Evolutionary conservation across 768 basidiomycete species (phyloP), one percentile per base, ranked within the genome.

Genomic region (Pleurotus tuoliensis): DNA sequence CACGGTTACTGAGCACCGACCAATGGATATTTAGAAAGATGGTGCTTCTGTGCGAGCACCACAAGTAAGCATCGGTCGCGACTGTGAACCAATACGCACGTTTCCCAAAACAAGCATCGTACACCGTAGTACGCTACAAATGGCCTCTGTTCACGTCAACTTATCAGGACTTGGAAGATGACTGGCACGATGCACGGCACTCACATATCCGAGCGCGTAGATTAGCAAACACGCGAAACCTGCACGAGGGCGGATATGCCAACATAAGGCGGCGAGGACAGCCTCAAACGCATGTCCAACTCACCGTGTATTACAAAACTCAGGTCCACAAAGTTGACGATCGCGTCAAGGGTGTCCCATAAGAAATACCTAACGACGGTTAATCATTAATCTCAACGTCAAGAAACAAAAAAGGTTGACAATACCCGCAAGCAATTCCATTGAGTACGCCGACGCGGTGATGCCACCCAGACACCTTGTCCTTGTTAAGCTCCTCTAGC

Each of bases 11-110:
- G 3, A 30, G 20, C 9, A 67, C 75, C 58, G 61, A 92, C 92
- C 92, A 94, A 60, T 94, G 91, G 55, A 90, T 83, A 63, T 96
- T 90, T 59, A 96, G 75, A 71, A 95, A 93, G 57, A 93, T 82
- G 0, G 93, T 95, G 73, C 86, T 89, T 72, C 84, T 86, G 58
- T 15, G 30, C 30, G 30, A 34, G 30, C 9, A 34, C 30, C 30
- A 9, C 30, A 34, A 30, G 30, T 34, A 34, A 34, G 30, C 30
- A 34, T 34, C 9, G 4, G 30, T 34, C 30, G 8, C 30, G 30
- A 9, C 30, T 11, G 30, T 34, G 30, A 11, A 34, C 30, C 9
- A 11, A 34, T 34, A 72, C 82, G 52, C 69, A 87, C 77, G 83
- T 74, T 71, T 94, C 93, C 92, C 92, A 93, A 9, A 93, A 73